Conservation (phyloP, 768 basidiomycete genomes). For the Leucocoprinus birnbaumii region DNA sequence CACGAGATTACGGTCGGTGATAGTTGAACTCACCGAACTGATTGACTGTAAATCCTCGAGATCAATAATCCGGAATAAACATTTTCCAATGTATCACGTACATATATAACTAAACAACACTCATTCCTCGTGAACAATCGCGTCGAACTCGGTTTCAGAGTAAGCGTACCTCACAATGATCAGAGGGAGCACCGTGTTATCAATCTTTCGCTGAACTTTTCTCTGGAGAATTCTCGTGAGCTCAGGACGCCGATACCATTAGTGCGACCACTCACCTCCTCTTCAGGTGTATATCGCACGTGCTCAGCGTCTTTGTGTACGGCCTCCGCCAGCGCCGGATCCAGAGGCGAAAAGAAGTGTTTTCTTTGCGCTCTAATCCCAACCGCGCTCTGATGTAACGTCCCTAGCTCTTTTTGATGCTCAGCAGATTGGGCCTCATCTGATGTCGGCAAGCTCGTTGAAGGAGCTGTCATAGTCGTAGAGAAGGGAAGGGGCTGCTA, state of each 20-base stretch:
- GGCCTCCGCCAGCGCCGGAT: constrained; percentile 42
- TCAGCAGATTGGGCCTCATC: constrained; percentile 8
- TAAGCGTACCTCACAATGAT: constrained; percentile 43
- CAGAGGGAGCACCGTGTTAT: constrained; percentile 45
- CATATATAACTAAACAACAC: constrained; percentile 2
- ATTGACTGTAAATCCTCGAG: constrained; percentile 30
- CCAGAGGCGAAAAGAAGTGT: constrained; percentile 46
- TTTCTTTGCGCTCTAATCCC: constrained; percentile 37
- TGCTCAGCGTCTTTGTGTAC: constrained; percentile 46
- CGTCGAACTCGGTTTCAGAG: neutral
- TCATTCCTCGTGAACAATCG: neutral
- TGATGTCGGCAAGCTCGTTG: neutral
- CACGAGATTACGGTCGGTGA: neutral
- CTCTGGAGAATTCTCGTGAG: constrained; percentile 21
- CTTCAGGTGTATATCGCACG: constrained; percentile 46
- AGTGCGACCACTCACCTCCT: constrained; percentile 34
- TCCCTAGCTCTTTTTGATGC: constrained; percentile 27
- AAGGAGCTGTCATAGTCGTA: neutral
- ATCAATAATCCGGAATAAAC: neutral
- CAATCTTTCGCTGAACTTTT: constrained; percentile 47
- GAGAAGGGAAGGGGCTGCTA: neutral
- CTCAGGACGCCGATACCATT: neutral
- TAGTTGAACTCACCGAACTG: constrained; percentile 36
- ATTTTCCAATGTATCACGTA: constrained; percentile 34
- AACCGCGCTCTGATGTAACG: constrained; percentile 37